These are phyloP conservation scores for Backusella macrospora DNA, from an alignment of 192 early-diverging fungal genomes.

Conservation along the genomic window DNA sequence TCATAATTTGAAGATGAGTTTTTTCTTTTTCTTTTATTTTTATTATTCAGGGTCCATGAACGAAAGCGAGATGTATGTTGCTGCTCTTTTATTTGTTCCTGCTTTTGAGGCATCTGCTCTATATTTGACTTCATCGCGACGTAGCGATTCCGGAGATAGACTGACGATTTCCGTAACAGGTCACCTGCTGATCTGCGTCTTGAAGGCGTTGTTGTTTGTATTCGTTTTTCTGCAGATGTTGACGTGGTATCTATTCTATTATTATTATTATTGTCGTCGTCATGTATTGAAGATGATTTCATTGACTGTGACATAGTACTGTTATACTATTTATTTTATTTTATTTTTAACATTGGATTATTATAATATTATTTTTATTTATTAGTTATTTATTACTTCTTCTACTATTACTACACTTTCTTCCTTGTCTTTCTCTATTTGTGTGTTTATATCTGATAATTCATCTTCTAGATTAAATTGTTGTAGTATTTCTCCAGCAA, in stretches of 20 bases:
- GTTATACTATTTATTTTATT: background rate
- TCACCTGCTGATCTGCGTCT: constrained; percentile 15
- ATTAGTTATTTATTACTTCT: background rate
- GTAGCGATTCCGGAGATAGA: constrained; percentile 15
- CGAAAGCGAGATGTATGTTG: background rate
- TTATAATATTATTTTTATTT: background rate
- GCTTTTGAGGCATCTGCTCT: background rate
- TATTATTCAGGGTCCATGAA: constrained; percentile 17
- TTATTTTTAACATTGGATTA: background rate
- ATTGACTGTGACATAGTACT: background rate
- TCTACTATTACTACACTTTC: background rate
- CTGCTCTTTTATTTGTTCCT: background rate
- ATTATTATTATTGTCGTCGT: background rate
- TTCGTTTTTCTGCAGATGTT: constrained; percentile 12
- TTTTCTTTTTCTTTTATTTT: constrained; percentile 1
- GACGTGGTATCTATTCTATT: constrained; percentile 4
- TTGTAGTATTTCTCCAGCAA: constrained; percentile 31
- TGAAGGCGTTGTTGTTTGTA: constrained; percentile 5
- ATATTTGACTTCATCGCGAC: background rate
- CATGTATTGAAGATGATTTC: background rate
- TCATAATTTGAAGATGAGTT: background rate
- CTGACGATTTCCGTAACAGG: constrained; percentile 8
- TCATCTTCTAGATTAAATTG: constrained; percentile 27
- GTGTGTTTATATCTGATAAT: background rate
- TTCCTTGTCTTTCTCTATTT: background rate